Percentiles rank a stretch among this genome's conserved stretches.
phyloP scores from a whole-genome alignment of 257 asterid genomes.

The Nicotiana undulata region DNA sequence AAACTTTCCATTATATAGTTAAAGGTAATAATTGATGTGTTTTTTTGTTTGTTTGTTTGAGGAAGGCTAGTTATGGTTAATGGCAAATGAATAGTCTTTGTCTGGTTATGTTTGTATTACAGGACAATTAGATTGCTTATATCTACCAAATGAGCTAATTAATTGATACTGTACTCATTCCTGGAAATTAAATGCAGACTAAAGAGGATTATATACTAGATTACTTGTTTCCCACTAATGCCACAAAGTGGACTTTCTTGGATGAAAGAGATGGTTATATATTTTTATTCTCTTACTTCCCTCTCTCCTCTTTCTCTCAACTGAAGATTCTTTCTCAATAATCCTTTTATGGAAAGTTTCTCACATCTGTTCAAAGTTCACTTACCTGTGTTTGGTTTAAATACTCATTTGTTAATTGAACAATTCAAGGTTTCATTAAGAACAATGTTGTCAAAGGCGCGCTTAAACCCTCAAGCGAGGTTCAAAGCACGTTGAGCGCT shows the following conservation, averaged over 20 bases:
- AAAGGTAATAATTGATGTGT: background rate
- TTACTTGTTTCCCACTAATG: background rate
- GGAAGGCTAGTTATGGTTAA: background rate
- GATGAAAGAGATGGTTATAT: background rate
- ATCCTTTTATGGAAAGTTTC: background rate
- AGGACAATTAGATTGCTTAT: background rate
- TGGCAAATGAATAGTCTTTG: background rate
- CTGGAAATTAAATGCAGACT: background rate
- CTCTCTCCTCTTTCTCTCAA: slow-evolving; percentile 4
- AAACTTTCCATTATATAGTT: background rate
- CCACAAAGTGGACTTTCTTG: slow-evolving; percentile 4
- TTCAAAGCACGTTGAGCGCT: too few relatives aligned
- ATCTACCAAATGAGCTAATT: background rate
- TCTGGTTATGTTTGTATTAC: background rate
- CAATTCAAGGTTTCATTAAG: background rate
- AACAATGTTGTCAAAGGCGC: too few relatives aligned
- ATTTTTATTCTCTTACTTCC: background rate
- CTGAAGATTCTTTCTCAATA: slow-evolving; percentile 2
- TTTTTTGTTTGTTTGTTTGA: background rate
- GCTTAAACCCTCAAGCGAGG: too few relatives aligned
- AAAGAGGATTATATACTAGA: background rate
- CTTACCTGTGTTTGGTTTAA: background rate
- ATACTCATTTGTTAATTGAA: background rate
- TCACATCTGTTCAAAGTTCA: background rate
- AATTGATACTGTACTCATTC: too few relatives aligned